These are phyloP conservation scores for Saturnispora dispora DNA, from an alignment of 805 yeast species.

Conservation along the genomic window DNA sequence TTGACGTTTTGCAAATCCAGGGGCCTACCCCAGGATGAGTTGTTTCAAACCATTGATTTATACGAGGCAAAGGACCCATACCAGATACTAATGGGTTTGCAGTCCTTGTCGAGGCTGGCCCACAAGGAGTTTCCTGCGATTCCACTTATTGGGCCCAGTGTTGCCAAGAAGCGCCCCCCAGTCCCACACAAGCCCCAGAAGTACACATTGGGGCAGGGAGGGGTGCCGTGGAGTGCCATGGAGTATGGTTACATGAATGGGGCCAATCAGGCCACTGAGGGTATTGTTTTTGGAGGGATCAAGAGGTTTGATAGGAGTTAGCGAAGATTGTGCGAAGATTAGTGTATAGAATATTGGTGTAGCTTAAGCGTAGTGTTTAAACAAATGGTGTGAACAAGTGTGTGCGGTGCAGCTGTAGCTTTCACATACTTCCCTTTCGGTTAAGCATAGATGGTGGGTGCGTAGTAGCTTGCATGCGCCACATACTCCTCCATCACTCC, in stretches of 20 bases:
- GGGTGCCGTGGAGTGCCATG: conserved; percentile 41
- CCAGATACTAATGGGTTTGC: conserved; percentile 64
- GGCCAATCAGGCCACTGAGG: conserved; percentile 44
- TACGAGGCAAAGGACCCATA: conserved; percentile 70
- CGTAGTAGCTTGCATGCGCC: background rate
- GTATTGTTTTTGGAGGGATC: conserved; percentile 44
- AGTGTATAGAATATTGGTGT: too few species aligned
- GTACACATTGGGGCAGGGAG: conserved; percentile 27
- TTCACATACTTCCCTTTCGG: too few species aligned
- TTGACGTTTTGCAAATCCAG: conserved; percentile 48
- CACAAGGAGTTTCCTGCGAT: conserved; percentile 39
- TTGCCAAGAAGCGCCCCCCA: conserved; percentile 40
- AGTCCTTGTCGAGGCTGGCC: conserved; percentile 64
- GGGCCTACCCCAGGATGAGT: conserved; percentile 74
- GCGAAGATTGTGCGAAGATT: too few species aligned
- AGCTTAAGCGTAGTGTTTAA: too few species aligned
- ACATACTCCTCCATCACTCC: background rate
- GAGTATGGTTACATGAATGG: conserved; percentile 57
- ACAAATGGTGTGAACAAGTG: too few species aligned
- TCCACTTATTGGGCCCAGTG: conserved; percentile 51
- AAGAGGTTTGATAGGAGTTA: conserved; percentile 32
- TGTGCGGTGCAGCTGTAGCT: too few species aligned
- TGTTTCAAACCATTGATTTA: conserved; percentile 71
- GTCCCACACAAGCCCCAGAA: conserved; percentile 49
- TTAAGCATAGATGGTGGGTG: too few species aligned